Percentiles rank a stretch among this genome's conserved stretches.
These are phyloP conservation scores for Linanthus parryae DNA, from an alignment of 148 eudicot species.

Conservation along the genomic window DNA sequence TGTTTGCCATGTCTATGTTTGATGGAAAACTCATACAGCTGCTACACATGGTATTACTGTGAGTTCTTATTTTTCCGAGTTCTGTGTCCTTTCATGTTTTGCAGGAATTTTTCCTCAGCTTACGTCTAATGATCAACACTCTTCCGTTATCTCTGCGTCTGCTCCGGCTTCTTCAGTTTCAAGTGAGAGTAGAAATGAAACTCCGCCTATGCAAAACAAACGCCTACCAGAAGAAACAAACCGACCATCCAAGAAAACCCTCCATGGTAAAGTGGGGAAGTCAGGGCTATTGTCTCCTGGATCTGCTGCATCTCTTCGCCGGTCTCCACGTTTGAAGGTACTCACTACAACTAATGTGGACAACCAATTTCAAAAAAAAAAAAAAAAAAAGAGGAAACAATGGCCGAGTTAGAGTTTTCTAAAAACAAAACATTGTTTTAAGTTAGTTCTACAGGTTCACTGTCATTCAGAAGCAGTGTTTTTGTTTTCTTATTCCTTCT, in stretches of 20 bases:
- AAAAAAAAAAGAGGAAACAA: too few species aligned
- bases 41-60: too few species aligned
- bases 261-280: constrained; percentile 22
- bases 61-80: too few species aligned
- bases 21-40: too few species aligned
- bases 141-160: constrained; percentile 45
- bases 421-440: too few species aligned
- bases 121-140: constrained; percentile 37
- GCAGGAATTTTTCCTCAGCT: constrained; percentile 38
- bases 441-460: too few species aligned
- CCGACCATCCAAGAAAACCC: constrained; percentile 28
- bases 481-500: too few species aligned
- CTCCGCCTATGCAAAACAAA: constrained; percentile 20
- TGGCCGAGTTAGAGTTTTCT: too few species aligned
- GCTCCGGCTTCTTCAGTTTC: constrained; percentile 73
- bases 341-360: too few species aligned
- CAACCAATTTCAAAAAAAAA: too few species aligned
- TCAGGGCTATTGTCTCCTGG: constrained; percentile 38
- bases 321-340: constrained; percentile 73
- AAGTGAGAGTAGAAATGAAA: constrained; percentile 42
- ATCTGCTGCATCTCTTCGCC: constrained; percentile 46
- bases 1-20: constrained; percentile 1
- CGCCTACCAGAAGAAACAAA: constrained; percentile 34
- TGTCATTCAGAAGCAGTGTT: too few species aligned
- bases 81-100: too few species aligned